Conservation (phyloP, 1,284 basidiomycete species). For the Boletellus deceptivus region DNA sequence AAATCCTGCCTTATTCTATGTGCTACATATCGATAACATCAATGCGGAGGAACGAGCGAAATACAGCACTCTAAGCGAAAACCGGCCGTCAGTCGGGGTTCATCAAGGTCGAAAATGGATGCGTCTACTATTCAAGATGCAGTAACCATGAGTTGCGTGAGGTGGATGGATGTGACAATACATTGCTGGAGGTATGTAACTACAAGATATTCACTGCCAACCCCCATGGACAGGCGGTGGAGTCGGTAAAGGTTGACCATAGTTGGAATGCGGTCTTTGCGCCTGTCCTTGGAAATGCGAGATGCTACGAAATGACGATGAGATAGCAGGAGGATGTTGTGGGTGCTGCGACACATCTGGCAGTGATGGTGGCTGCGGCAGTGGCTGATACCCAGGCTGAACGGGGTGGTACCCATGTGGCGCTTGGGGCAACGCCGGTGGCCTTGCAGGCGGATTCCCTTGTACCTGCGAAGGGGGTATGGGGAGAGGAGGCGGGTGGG, state of each 20-base stretch:
- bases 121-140: constrained; percentile 6
- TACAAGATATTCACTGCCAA: constrained; percentile 24
- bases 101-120: constrained; percentile 1
- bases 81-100: not conserved
- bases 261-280: constrained; percentile 37
- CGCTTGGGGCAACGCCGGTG: constrained; percentile 40
- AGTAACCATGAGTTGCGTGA: constrained; percentile 11
- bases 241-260: constrained; percentile 28
- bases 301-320: constrained; percentile 26
- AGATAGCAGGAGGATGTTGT: constrained; percentile 31
- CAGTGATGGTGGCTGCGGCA: constrained; percentile 38
- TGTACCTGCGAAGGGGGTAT: constrained; percentile 27
- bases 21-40: constrained; percentile 12
- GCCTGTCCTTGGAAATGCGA: constrained; percentile 43
- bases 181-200: constrained; percentile 15
- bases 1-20: constrained; percentile 6
- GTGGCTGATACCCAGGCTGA: constrained; percentile 37
- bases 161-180: constrained; percentile 8
- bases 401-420: constrained; percentile 34
- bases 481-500: constrained; percentile 29
- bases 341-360: constrained; percentile 23
- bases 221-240: constrained; percentile 23
- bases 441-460: constrained; percentile 27
- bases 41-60: constrained; percentile 6
- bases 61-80: constrained; percentile 22